These are phyloP conservation scores for Aspergillus biplanus DNA, from an alignment of 495 filamentous ascomycete species.

Conservation along the genomic window DNA sequence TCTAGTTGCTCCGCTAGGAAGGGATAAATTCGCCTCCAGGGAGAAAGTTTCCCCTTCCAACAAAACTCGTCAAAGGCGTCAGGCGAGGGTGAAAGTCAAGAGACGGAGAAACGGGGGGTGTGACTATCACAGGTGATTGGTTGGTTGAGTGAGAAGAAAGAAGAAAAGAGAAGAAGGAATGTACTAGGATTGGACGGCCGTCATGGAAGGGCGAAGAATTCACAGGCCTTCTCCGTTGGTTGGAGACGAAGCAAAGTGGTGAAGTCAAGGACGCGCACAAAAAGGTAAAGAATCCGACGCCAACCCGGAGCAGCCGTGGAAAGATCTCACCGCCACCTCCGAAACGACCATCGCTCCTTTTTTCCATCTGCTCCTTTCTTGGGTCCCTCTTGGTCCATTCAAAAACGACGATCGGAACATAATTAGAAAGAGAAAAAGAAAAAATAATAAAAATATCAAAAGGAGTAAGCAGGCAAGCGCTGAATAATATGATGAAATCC, in stretches of 20 bases:
- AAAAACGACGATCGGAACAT: not conserved
- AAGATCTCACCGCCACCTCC: conserved; percentile 11
- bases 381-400: no score
- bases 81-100: conserved; percentile 1
- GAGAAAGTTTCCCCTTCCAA: not conserved
- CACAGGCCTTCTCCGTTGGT: not conserved
- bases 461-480: no score
- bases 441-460: not conserved
- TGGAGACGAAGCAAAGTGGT: conserved; percentile 21
- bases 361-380: not conserved
- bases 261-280: conserved; percentile 24
- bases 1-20: not conserved
- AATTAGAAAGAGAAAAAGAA: conserved; percentile 4
- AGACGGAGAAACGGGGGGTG: conserved; percentile 5
- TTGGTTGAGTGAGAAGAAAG: not conserved
- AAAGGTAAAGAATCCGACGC: conserved; percentile 13
- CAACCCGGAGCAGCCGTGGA: conserved; percentile 6
- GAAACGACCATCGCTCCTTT: conserved; percentile 7
- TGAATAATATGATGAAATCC: no score
- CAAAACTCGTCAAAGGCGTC: not conserved
- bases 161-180: conserved; percentile 5
- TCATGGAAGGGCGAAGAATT: conserved; percentile 4
- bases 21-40: conserved; percentile 8
- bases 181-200: conserved; percentile 14
- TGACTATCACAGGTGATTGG: not conserved